Conservation (phyloP, 306 rosid species). For the Dalbergia cochinchinensis region DNA sequence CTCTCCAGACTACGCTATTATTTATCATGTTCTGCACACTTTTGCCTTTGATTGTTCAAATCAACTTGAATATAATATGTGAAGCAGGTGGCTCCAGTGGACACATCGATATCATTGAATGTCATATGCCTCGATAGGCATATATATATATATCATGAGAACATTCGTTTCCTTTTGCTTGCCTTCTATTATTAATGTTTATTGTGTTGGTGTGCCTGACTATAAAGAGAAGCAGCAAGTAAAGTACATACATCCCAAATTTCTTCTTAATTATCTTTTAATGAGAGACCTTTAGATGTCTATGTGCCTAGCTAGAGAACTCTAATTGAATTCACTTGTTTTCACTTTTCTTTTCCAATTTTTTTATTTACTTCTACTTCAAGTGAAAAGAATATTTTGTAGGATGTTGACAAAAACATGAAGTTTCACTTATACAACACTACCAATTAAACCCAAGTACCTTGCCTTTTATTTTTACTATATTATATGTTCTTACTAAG, state of each 20-base stretch:
- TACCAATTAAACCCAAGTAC: no score
- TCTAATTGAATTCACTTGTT: no score
- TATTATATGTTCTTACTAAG: no score
- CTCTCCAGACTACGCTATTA: background rate
- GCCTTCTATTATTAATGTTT: background rate
- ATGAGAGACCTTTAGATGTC: background rate
- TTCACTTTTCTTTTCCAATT: no score
- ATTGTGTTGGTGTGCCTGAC: background rate
- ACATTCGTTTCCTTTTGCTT: conserved; percentile 31
- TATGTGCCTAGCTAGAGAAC: no score
- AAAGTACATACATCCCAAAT: background rate
- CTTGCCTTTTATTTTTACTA: no score
- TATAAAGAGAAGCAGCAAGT: background rate
- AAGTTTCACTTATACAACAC: no score
- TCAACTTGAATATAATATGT: conserved; percentile 19
- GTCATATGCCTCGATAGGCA: background rate
- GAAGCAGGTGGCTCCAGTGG: conserved; percentile 15
- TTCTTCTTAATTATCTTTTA: background rate
- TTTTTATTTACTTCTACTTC: no score
- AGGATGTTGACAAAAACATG: no score
- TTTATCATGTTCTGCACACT: no score
- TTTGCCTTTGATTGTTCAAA: background rate
- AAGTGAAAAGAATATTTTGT: no score
- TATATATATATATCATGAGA: background rate
- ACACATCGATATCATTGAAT: conserved; percentile 11